Percentiles rank a stretch among this genome's conserved stretches.
Evolutionary conservation across 2,329 filamentous ascomycete genomes (phyloP).

Genomic region (Cladosporium velox): DNA sequence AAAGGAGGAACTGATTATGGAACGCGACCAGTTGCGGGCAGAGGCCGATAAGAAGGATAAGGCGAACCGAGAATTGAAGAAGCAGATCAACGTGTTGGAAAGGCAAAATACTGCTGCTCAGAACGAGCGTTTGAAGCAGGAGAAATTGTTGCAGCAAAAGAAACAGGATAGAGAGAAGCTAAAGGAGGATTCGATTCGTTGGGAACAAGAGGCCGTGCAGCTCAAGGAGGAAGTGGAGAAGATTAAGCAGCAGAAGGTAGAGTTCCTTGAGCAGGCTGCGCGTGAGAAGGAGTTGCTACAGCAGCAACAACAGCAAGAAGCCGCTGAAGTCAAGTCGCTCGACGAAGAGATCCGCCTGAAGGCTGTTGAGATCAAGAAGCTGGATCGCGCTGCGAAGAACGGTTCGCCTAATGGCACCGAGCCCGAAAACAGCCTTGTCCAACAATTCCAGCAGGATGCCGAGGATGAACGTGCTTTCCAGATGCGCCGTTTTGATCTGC

Average conservation of each 20-base stretch:
- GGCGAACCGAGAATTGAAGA: conserved; percentile 79
- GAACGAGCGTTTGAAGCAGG: conserved; percentile 75
- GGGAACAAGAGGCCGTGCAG: conserved; percentile 64
- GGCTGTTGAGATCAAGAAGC: conserved; percentile 68
- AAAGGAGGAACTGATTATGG: conserved; percentile 62
- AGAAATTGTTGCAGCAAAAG: conserved; percentile 70
- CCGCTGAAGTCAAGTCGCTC: conserved; percentile 57
- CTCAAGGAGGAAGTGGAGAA: conserved; percentile 52
- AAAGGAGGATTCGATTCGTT: conserved; percentile 68
- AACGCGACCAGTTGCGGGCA: conserved; percentile 76
- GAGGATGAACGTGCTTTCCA: conserved; percentile 46
- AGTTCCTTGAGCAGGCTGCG: conserved; percentile 40
- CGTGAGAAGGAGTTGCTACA: conserved; percentile 45
- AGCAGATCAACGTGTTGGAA: conserved; percentile 77
- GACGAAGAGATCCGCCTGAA: conserved; percentile 75
- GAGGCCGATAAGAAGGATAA: conserved; percentile 88
- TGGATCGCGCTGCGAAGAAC: conserved; percentile 66
- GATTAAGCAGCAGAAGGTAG: conserved; percentile 42
- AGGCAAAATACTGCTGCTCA: conserved; percentile 79
- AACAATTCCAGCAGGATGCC: conserved; percentile 38
- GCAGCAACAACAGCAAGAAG: conserved; percentile 39
- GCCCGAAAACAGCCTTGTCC: conserved; percentile 36
- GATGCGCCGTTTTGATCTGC: conserved; percentile 35
- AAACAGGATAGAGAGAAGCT: conserved; percentile 68
- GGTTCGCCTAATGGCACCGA: conserved; percentile 46